phyloP scores from a whole-genome alignment of 768 basidiomycete genomes.

The Paxillus involutus region DNA sequence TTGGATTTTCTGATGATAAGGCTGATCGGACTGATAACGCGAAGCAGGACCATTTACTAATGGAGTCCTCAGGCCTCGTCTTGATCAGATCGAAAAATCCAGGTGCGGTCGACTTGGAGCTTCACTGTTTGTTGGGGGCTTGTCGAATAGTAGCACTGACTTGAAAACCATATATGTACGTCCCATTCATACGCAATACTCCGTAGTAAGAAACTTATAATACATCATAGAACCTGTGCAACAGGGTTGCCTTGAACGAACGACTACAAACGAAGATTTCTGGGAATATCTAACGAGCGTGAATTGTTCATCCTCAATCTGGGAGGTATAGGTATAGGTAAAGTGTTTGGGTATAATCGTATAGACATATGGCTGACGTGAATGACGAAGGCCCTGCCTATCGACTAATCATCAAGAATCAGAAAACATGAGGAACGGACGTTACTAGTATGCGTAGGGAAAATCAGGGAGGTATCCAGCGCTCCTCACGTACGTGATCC shows the following conservation, averaged over 20 bases:
- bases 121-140: too few species aligned
- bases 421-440: not conserved
- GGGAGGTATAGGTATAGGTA: conserved; percentile 10
- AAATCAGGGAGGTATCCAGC: conserved; percentile 29
- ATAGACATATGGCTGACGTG: conserved; percentile 15
- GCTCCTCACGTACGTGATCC: conserved; percentile 29
- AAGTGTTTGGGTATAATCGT: conserved; percentile 20
- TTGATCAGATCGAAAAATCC: too few species aligned
- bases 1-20: too few species aligned
- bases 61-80: too few species aligned
- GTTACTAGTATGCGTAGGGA: conserved; percentile 13
- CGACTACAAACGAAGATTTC: conserved; percentile 9
- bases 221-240: conserved; percentile 2
- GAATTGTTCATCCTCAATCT: not conserved
- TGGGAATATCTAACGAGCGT: conserved; percentile 18
- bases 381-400: conserved; percentile 17
- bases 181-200: too few species aligned
- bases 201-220: not conserved
- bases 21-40: too few species aligned
- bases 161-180: too few species aligned
- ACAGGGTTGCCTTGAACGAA: conserved; percentile 14
- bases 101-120: too few species aligned
- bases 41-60: too few species aligned
- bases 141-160: too few species aligned
- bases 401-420: conserved; percentile 1